phyloP scores from a whole-genome alignment of 2,329 filamentous ascomycete species.

The Diaporthe sp. region DNA sequence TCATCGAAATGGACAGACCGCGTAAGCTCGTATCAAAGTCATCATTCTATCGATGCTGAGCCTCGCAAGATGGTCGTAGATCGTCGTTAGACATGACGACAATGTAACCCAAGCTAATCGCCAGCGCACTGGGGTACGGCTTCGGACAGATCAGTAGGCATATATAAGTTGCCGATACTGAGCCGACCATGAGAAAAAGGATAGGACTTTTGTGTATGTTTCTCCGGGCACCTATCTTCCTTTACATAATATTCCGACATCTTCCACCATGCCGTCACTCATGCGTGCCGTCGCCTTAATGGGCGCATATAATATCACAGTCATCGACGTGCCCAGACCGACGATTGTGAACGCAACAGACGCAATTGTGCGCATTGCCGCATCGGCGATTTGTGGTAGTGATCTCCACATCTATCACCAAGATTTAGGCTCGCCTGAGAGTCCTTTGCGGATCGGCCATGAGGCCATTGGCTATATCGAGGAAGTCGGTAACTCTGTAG shows the following conservation, averaged over 20 bases:
- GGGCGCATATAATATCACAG: neutral
- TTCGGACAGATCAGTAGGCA: neutral
- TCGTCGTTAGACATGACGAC: neutral
- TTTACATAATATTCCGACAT: neutral
- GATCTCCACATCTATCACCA: neutral
- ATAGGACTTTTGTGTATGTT: neutral
- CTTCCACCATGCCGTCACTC: neutral
- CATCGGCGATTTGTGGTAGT: conserved; percentile 21
- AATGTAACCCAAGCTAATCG: neutral
- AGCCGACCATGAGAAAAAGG: neutral
- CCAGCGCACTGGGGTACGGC: neutral
- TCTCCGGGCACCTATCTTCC: neutral
- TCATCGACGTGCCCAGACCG: neutral
- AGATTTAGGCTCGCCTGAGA: neutral
- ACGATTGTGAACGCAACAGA: conserved; percentile 6
- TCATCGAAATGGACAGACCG: neutral
- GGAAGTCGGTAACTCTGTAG: conserved; percentile 69
- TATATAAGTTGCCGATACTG: neutral
- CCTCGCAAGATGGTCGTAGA: neutral
- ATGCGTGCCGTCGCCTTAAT: neutral
- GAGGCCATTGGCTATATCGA: conserved; percentile 72
- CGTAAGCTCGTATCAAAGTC: neutral
- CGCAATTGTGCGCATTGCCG: conserved; percentile 15
- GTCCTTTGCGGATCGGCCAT: conserved; percentile 49
- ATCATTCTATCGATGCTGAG: neutral